Conservation (phyloP, 768 basidiomycete genomes). For the Rhizopogon salebrosus region DNA sequence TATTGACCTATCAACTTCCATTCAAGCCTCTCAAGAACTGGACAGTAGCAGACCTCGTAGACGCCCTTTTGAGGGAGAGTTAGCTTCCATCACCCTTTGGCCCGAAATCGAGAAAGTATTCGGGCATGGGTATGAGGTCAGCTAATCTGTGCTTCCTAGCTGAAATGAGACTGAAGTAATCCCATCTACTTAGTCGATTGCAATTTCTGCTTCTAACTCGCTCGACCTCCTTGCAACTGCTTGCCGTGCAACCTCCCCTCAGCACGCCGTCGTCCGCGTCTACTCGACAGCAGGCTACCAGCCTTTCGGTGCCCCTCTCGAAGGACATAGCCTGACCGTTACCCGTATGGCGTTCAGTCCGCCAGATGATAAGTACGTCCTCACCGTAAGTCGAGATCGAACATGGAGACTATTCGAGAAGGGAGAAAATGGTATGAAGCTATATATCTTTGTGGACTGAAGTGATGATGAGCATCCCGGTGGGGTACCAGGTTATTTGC, state of each 20-base stretch:
- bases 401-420: conserved; percentile 81
- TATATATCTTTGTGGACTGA: background rate
- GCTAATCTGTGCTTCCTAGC: conserved; percentile 6
- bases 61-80: conserved; percentile 86
- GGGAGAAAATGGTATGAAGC: conserved; percentile 34
- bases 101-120: conserved; percentile 96
- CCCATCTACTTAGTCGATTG: conserved; percentile 55
- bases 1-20: conserved; percentile 1
- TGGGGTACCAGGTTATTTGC: conserved; percentile 50
- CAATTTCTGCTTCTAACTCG: conserved; percentile 69
- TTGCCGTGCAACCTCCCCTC: conserved; percentile 81
- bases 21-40: conserved; percentile 13
- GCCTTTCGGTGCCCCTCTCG: conserved; percentile 63
- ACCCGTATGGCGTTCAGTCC: conserved; percentile 84
- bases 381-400: conserved; percentile 89
- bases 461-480: background rate
- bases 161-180: background rate
- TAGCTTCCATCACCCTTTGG: conserved; percentile 87
- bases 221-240: conserved; percentile 77
- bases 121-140: conserved; percentile 94
- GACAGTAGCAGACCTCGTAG: conserved; percentile 18
- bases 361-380: conserved; percentile 68
- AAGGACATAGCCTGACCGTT: conserved; percentile 85
- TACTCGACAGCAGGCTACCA: conserved; percentile 72
- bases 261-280: conserved; percentile 86